These are phyloP conservation scores for Starmerella ratchasimensis DNA, from an alignment of 805 yeast species.

Conservation along the genomic window DNA sequence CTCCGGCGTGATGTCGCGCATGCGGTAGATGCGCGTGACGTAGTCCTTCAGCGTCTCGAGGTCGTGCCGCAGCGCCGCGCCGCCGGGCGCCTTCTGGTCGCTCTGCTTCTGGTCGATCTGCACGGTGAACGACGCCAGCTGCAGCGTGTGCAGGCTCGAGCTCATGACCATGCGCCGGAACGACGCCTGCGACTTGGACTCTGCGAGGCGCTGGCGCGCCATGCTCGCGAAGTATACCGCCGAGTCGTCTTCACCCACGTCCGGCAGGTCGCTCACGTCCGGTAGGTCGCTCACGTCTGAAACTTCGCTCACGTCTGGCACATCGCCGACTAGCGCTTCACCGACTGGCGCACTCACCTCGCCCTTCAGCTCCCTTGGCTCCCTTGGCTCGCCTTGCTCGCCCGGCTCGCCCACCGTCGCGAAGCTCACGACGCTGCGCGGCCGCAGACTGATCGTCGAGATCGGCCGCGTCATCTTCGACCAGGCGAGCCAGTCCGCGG, in stretches of 20 bases:
- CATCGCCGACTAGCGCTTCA: too few species aligned
- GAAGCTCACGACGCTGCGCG: neutral
- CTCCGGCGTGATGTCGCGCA: conserved; percentile 3
- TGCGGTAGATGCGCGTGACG: conserved; percentile 14
- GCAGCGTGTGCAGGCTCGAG: conserved; percentile 23
- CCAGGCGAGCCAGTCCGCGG: conserved; percentile 16
- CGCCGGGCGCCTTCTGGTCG: neutral
- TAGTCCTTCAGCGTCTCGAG: conserved; percentile 11
- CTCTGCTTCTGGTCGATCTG: conserved; percentile 22
- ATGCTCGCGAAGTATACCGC: too few species aligned
- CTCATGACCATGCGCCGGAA: conserved; percentile 20
- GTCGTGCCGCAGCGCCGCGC: conserved; percentile 7
- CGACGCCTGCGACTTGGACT: conserved; percentile 12
- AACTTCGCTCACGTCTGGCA: too few species aligned
- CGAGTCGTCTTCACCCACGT: neutral
- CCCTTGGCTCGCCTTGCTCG: too few species aligned
- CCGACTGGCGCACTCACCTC: neutral
- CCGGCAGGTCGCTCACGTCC: too few species aligned
- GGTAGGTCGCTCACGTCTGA: too few species aligned
- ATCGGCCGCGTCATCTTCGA: conserved; percentile 10
- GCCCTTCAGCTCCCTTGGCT: too few species aligned
- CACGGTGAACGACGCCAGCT: conserved; percentile 24
- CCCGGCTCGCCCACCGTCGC: neutral
- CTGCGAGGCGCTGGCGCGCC: conserved; percentile 4
- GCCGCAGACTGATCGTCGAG: conserved; percentile 8